phyloP scores from a whole-genome alignment of 2,329 filamentous ascomycete species.

The Penicillium glabrum region DNA sequence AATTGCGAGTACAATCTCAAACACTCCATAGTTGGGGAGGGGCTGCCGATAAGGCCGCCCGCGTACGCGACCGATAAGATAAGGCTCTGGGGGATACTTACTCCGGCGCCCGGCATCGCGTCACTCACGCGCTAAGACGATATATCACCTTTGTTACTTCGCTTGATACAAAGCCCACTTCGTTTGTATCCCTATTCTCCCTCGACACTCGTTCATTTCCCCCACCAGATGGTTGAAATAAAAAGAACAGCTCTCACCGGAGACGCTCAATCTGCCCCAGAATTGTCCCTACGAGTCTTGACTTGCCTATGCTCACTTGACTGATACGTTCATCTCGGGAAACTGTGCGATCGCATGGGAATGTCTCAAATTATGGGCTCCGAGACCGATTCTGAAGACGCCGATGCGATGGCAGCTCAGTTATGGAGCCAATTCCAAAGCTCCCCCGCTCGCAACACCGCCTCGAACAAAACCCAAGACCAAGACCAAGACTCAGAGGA shows the following conservation, averaged over 20 bases:
- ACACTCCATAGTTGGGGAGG: too few relatives aligned
- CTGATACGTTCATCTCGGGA: neutral
- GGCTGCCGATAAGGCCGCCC: too few relatives aligned
- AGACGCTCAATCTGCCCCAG: neutral
- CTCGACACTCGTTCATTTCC: too few relatives aligned
- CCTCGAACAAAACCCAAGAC: neutral
- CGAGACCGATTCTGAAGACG: neutral
- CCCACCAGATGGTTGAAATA: too few relatives aligned
- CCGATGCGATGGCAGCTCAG: conserved; percentile 8
- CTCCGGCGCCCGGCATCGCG: too few relatives aligned
- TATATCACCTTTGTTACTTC: too few relatives aligned
- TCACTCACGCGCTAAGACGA: too few relatives aligned
- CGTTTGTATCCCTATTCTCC: too few relatives aligned
- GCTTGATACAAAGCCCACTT: too few relatives aligned
- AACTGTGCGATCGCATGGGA: neutral
- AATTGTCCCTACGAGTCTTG: neutral
- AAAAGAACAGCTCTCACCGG: neutral
- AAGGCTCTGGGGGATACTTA: neutral
- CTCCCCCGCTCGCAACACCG: neutral
- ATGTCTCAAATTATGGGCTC: neutral
- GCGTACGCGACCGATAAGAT: neutral
- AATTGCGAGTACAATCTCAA: too few relatives aligned
- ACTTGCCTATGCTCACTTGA: neutral
- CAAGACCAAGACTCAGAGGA: neutral
- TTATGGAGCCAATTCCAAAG: conserved; percentile 6